Conservation (phyloP, 257 asterid genomes). For the Lantana camara region DNA sequence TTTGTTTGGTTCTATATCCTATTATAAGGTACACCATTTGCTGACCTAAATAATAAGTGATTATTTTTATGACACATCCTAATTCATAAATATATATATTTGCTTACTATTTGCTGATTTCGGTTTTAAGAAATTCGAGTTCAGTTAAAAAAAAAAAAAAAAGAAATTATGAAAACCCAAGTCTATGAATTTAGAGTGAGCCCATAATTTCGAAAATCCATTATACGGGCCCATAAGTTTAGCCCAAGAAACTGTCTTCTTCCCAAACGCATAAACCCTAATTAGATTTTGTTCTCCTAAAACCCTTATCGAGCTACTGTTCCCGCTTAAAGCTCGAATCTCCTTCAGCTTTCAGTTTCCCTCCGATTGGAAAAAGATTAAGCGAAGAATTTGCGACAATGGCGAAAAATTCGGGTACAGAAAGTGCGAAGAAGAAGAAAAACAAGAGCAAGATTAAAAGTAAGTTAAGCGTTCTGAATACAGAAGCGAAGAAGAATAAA, state of each 20-base stretch:
- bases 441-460: constrained; percentile 53
- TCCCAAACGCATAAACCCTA: constrained; percentile 36
- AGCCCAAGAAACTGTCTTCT: constrained; percentile 18
- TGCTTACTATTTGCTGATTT: no score
- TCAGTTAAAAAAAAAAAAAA: no score
- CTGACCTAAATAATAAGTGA: no score
- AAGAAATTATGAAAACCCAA: no score
- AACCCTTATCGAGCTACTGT: constrained; percentile 28
- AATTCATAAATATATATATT: no score
- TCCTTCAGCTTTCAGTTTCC: constrained; percentile 8
- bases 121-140: no score
- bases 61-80: no score
- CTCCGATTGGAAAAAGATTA: constrained; percentile 1
- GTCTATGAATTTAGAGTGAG: no score
- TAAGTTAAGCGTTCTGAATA: constrained; percentile 51
- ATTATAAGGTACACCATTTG: no score
- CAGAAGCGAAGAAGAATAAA: constrained; percentile 64
- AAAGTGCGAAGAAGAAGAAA: constrained; percentile 49
- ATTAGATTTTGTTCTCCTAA: constrained; percentile 6
- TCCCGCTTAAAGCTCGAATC: background rate
- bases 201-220: no score
- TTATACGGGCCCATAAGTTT: constrained; percentile 2
- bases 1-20: no score
- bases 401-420: constrained; percentile 58
- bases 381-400: constrained; percentile 28